Evolutionary conservation across 2,329 filamentous ascomycete species (phyloP).

Genomic region (Truncatella angustata): DNA sequence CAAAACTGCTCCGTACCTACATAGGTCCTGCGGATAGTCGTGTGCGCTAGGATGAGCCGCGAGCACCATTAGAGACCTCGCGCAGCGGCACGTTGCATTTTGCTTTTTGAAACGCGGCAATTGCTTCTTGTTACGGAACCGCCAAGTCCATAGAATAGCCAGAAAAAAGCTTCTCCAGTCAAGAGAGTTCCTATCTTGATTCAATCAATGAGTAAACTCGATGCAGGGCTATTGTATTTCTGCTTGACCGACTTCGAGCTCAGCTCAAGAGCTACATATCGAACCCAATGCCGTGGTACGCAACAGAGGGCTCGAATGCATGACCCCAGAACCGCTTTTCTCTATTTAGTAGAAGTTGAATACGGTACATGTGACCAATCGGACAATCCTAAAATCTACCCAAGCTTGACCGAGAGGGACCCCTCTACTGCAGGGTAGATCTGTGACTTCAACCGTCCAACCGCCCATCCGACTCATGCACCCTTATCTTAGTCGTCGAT

Average conservation of each 20-base stretch:
- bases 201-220: too few species aligned
- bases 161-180: slow-evolving; percentile 3
- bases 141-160: not conserved
- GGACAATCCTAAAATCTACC: too few species aligned
- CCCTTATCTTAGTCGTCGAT: slow-evolving; percentile 1
- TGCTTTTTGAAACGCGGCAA: not conserved
- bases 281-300: not conserved
- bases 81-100: not conserved
- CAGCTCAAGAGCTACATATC: too few species aligned
- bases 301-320: too few species aligned
- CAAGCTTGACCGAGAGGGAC: too few species aligned
- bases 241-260: too few species aligned
- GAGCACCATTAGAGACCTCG: not conserved
- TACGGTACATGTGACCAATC: not conserved
- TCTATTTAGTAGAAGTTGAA: too few species aligned
- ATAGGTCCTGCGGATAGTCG: too few species aligned
- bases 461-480: slow-evolving; percentile 7
- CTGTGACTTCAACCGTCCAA: not conserved
- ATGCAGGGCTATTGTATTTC: too few species aligned
- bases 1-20: too few species aligned
- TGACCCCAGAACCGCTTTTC: too few species aligned
- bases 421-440: not conserved
- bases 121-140: not conserved
- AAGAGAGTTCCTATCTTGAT: too few species aligned
- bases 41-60: not conserved